These are phyloP conservation scores for Fusarium solani-melongenae DNA, from an alignment of 2,329 filamentous ascomycete species.

Conservation along the genomic window DNA sequence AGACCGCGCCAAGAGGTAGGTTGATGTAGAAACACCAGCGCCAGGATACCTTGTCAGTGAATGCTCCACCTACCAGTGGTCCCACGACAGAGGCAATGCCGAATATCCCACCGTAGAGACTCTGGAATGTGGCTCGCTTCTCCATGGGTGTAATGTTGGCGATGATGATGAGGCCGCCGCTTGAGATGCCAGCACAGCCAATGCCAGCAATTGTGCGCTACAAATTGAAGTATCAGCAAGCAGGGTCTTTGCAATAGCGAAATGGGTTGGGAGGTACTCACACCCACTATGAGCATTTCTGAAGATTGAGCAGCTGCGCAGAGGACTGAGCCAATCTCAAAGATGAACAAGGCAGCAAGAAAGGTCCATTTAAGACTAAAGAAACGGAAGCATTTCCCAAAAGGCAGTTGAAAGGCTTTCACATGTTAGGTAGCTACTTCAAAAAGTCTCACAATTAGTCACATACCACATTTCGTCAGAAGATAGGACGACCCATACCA, in stretches of 20 bases:
- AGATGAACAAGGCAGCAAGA: conserved; percentile 55
- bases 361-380: conserved; percentile 55
- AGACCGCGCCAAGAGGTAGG: background rate
- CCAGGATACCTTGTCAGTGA: background rate
- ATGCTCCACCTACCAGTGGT: conserved; percentile 3
- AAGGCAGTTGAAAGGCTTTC: background rate
- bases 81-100: conserved; percentile 12
- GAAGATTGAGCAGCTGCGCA: conserved; percentile 15
- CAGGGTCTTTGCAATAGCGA: too few relatives aligned
- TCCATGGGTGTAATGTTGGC: conserved; percentile 9
- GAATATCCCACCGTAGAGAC: conserved; percentile 10
- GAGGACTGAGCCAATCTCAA: conserved; percentile 55
- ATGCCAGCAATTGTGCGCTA: conserved; percentile 2
- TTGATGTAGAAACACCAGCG: background rate
- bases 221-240: too few relatives aligned
- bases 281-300: conserved; percentile 11
- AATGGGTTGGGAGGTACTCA: background rate
- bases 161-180: conserved; percentile 13
- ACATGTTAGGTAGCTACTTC: background rate
- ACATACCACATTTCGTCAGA: background rate
- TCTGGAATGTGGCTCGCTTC: conserved; percentile 8
- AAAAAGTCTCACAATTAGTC: rapidly evolving
- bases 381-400: conserved; percentile 45
- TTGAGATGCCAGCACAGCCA: conserved; percentile 8
- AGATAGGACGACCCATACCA: background rate